Evolutionary conservation across 305 asterid genomes (phyloP).

Genomic region (Fraxinus dipetala): DNA sequence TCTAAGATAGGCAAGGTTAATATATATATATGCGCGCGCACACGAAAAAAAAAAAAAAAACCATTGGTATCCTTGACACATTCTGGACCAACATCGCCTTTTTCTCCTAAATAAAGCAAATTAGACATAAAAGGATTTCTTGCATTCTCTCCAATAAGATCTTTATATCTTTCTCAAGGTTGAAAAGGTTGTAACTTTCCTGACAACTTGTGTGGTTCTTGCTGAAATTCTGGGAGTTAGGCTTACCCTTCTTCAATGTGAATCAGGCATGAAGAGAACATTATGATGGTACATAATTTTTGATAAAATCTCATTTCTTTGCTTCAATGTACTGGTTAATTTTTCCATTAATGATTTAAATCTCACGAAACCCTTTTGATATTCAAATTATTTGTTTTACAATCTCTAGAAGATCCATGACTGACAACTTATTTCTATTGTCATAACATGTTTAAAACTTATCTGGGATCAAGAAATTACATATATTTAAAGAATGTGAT

Average conservation of each 20-base stretch:
- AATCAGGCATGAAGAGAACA: background rate
- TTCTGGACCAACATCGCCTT: background rate
- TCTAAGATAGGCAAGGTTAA: background rate
- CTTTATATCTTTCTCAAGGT: background rate
- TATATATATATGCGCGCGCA: background rate
- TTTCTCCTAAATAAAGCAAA: background rate
- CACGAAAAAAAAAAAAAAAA: no score
- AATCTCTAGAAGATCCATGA: background rate
- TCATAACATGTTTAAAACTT: slow-evolving; percentile 1
- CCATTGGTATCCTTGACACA: background rate
- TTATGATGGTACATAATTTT: background rate
- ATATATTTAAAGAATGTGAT: background rate
- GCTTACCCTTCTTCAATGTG: background rate
- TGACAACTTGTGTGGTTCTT: background rate
- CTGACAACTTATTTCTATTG: background rate
- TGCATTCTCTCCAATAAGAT: background rate
- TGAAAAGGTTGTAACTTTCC: background rate
- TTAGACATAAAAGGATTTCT: background rate
- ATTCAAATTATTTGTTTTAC: background rate
- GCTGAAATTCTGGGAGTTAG: background rate
- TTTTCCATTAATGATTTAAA: background rate
- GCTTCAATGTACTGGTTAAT: background rate
- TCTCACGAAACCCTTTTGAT: background rate
- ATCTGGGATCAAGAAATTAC: background rate
- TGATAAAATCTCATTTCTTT: background rate